These are phyloP conservation scores for Penicillium robsamsonii DNA, from an alignment of 495 filamentous ascomycete genomes.

Conservation along the genomic window DNA sequence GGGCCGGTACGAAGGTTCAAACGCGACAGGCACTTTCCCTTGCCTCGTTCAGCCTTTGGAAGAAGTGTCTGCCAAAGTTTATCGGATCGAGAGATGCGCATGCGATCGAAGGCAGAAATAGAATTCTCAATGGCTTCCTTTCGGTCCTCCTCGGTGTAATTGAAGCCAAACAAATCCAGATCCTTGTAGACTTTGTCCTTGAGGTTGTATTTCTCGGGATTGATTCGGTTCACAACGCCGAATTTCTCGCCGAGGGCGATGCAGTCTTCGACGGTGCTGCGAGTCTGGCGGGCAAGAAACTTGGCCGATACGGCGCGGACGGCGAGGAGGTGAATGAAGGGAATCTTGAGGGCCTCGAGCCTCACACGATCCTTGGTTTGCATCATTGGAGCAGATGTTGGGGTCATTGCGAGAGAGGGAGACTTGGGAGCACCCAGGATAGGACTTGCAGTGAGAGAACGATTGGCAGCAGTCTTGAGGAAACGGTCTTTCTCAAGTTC, in stretches of 20 bases:
- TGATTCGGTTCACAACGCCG: slow-evolving; percentile 58
- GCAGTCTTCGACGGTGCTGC: slow-evolving; percentile 56
- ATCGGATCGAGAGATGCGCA: slow-evolving; percentile 69
- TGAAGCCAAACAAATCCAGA: slow-evolving; percentile 76
- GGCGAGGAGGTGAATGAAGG: slow-evolving; percentile 74
- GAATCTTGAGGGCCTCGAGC: slow-evolving; percentile 50
- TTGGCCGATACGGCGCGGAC: slow-evolving; percentile 57
- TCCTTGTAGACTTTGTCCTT: slow-evolving; percentile 75
- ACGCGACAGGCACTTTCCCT: slow-evolving; percentile 76
- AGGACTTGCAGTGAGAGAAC: slow-evolving; percentile 65
- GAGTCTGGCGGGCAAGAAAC: slow-evolving; percentile 55
- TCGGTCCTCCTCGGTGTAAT: slow-evolving; percentile 64
- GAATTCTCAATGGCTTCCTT: slow-evolving; percentile 80
- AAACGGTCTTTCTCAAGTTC: slow-evolving; percentile 48
- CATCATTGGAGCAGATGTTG: slow-evolving; percentile 50
- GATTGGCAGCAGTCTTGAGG: slow-evolving; percentile 44
- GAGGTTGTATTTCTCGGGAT: slow-evolving; percentile 63
- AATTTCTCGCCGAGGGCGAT: slow-evolving; percentile 53
- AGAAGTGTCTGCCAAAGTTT: slow-evolving; percentile 79
- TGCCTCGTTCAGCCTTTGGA: slow-evolving; percentile 69
- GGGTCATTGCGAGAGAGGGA: slow-evolving; percentile 38
- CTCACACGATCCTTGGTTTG: slow-evolving; percentile 53
- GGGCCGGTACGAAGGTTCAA: slow-evolving; percentile 61
- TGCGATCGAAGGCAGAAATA: slow-evolving; percentile 75
- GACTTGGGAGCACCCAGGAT: slow-evolving; percentile 52